These are phyloP conservation scores for Acaromyces ingoldii DNA, from an alignment of 1,284 basidiomycete species.

Conservation along the genomic window DNA sequence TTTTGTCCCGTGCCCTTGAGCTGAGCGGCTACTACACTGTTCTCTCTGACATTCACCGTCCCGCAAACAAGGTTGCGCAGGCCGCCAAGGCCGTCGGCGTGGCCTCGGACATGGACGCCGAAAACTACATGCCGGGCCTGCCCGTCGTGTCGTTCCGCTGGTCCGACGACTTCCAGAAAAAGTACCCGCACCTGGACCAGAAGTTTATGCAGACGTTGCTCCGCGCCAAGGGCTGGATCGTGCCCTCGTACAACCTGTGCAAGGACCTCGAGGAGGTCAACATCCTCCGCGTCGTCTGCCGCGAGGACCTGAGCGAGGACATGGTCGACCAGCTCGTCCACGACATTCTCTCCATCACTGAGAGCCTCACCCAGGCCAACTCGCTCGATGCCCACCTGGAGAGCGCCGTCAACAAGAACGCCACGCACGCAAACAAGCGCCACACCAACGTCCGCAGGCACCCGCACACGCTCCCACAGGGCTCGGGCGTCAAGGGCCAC, in stretches of 20 bases:
- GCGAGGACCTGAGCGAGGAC: constrained; percentile 40
- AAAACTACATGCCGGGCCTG: constrained; percentile 71
- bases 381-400: constrained; percentile 4
- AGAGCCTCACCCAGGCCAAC: constrained; percentile 17
- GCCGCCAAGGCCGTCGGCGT: constrained; percentile 11
- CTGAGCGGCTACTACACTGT: constrained; percentile 67
- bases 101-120: constrained; percentile 40
- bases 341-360: constrained; percentile 43
- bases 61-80: constrained; percentile 16
- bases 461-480: constrained; percentile 17
- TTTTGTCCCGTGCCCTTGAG: constrained; percentile 81
- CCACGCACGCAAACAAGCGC: constrained; percentile 6
- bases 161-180: constrained; percentile 59
- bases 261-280: constrained; percentile 35
- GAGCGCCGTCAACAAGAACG: neutral
- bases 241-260: constrained; percentile 44
- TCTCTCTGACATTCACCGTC: constrained; percentile 55
- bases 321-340: constrained; percentile 46
- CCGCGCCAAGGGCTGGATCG: constrained; percentile 68
- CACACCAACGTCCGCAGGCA: constrained; percentile 2
- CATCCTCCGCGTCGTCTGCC: constrained; percentile 47
- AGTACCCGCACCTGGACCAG: constrained; percentile 59
- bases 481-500: constrained; percentile 19
- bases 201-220: constrained; percentile 81
- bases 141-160: constrained; percentile 88